Evolutionary conservation across 1,284 basidiomycete species (phyloP).

Genomic region (Ceratobasidium sp.): DNA sequence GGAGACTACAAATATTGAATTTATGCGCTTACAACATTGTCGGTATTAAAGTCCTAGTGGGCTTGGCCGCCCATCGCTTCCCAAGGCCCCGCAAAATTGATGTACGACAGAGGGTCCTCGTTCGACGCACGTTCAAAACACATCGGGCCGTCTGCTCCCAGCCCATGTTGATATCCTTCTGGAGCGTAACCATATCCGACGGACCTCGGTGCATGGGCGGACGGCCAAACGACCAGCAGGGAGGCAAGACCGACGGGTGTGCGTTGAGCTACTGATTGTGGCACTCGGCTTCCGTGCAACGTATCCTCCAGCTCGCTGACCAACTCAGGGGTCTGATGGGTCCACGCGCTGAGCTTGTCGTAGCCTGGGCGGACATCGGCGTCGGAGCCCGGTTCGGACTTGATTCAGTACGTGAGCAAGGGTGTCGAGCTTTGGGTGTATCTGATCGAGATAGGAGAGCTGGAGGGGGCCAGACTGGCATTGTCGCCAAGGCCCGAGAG

Average conservation of each 20-base stretch:
- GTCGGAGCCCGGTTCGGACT: slow-evolving; percentile 5
- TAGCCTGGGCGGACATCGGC: background rate
- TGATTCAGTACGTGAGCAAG: background rate
- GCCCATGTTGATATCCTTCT: slow-evolving; percentile 10
- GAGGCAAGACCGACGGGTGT: background rate
- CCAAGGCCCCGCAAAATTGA: background rate
- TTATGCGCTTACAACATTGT: background rate
- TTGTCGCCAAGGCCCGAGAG: background rate
- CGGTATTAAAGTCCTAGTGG: slow-evolving; percentile 8
- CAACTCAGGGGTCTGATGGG: slow-evolving; percentile 7
- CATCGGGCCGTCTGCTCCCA: background rate
- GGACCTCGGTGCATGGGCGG: background rate
- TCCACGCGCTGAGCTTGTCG: slow-evolving; percentile 6
- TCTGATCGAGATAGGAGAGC: background rate
- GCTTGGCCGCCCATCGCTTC: background rate
- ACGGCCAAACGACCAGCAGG: slow-evolving; percentile 8
- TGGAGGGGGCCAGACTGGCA: background rate
- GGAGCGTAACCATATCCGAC: slow-evolving; percentile 1
- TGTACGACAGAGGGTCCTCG: slow-evolving; percentile 4
- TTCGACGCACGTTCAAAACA: background rate
- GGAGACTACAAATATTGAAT: background rate
- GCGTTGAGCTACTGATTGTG: background rate
- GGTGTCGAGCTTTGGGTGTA: background rate
- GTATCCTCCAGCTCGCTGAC: background rate
- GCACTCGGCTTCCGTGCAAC: slow-evolving; percentile 15